Percentiles rank a stretch among this genome's conserved stretches.
Conservation (phyloP, 2,329 filamentous ascomycete genomes). For the Lachnellula arida region DNA sequence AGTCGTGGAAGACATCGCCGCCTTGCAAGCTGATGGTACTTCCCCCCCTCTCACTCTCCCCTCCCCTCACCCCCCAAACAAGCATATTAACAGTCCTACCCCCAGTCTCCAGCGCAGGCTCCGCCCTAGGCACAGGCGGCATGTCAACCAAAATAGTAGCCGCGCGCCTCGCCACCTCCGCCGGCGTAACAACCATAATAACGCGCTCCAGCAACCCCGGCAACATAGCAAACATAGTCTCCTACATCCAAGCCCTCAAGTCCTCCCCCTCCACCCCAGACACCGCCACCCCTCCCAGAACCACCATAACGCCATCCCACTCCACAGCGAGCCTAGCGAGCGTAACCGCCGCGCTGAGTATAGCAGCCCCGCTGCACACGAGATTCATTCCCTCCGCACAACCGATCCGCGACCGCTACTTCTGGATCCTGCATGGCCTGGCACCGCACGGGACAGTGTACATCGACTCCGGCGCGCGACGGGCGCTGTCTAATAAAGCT, state of each 20-base stretch:
- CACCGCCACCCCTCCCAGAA: slow-evolving; percentile 18
- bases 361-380: slow-evolving; percentile 70
- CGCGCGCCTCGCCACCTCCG: slow-evolving; percentile 84
- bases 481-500: slow-evolving; percentile 75
- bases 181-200: slow-evolving; percentile 93
- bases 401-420: slow-evolving; percentile 88
- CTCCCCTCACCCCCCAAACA: not conserved
- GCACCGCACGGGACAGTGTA: slow-evolving; percentile 86
- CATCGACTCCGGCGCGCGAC: slow-evolving; percentile 85
- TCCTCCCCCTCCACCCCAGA: slow-evolving; percentile 7
- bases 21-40: slow-evolving; percentile 73
- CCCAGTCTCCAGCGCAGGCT: slow-evolving; percentile 80
- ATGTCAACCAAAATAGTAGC: slow-evolving; percentile 98
- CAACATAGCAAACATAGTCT: slow-evolving; percentile 84
- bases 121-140: slow-evolving; percentile 83
- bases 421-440: slow-evolving; percentile 94
- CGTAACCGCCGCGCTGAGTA: slow-evolving; percentile 22
- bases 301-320: slow-evolving; percentile 10
- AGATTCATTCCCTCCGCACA: slow-evolving; percentile 81
- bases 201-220: slow-evolving; percentile 90
- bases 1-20: slow-evolving; percentile 82
- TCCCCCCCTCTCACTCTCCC: not conserved
- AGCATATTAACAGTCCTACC: slow-evolving; percentile 4
- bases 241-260: slow-evolving; percentile 65
- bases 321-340: not conserved